These are phyloP conservation scores for Paecilomyces formosus DNA, from an alignment of 2,329 filamentous ascomycete species.

Conservation along the genomic window DNA sequence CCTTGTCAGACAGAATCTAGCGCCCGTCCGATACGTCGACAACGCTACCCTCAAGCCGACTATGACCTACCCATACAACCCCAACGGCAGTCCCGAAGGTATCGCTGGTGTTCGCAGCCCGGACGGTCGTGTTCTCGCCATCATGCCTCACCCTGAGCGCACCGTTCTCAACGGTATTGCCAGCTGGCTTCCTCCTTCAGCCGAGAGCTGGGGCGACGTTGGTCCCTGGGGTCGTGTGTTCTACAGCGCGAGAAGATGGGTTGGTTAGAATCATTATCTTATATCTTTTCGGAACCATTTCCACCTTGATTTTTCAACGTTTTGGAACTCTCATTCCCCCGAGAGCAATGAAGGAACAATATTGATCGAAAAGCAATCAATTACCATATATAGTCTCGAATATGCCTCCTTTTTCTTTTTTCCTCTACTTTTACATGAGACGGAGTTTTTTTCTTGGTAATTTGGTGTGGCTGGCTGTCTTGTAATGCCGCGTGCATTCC, in stretches of 20 bases:
- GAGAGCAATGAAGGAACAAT: not conserved
- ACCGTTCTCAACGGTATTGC: slow-evolving; percentile 72
- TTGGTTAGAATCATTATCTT: slow-evolving; percentile 46
- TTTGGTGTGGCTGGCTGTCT: not conserved
- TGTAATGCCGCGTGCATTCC: not conserved
- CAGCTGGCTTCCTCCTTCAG: slow-evolving; percentile 63
- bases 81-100: slow-evolving; percentile 74
- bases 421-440: not conserved
- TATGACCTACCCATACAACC: slow-evolving; percentile 80
- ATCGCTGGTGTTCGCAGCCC: slow-evolving; percentile 71
- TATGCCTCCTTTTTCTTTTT: not conserved
- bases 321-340: not conserved
- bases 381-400: not conserved
- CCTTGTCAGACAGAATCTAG: slow-evolving; percentile 60
- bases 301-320: not conserved
- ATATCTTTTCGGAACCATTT: not conserved
- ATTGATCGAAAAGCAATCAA: not conserved
- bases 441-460: not conserved
- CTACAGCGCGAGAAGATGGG: slow-evolving; percentile 80
- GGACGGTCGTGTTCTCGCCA: slow-evolving; percentile 73
- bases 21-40: slow-evolving; percentile 77
- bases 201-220: slow-evolving; percentile 66
- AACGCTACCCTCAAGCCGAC: slow-evolving; percentile 65
- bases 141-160: slow-evolving; percentile 95
- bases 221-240: slow-evolving; percentile 84